Evolutionary conservation across 768 basidiomycete species (phyloP).

Genomic region (Rhizopogon roseolus): DNA sequence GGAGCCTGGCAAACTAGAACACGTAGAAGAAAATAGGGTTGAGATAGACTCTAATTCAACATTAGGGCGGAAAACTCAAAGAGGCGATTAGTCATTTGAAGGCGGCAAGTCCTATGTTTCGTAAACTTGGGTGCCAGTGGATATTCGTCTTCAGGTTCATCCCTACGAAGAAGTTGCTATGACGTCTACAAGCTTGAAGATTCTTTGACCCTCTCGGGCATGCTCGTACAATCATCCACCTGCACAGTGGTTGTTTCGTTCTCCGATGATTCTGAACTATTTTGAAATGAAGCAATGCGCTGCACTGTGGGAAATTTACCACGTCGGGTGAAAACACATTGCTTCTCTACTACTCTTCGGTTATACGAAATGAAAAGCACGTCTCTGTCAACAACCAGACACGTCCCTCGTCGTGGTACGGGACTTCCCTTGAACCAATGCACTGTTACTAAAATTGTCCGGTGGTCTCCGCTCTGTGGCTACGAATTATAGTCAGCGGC

Average conservation of each 20-base stretch:
- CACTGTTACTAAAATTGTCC: background rate
- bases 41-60: slow-evolving; percentile 45
- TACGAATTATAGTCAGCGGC: background rate
- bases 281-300: background rate
- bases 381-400: background rate
- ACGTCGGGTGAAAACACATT: background rate
- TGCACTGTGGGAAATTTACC: background rate
- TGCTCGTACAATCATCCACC: background rate
- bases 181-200: slow-evolving; percentile 49
- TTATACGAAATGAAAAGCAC: background rate
- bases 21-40: slow-evolving; percentile 50
- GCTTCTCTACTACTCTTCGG: too few species aligned
- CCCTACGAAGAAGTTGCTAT: slow-evolving; percentile 58
- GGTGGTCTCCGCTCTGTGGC: background rate
- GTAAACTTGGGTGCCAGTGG: background rate
- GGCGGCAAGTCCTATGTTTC: slow-evolving; percentile 29
- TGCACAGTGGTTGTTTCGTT: background rate
- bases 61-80: slow-evolving; percentile 29
- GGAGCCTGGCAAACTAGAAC: slow-evolving; percentile 36
- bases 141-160: slow-evolving; percentile 33
- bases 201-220: slow-evolving; percentile 20
- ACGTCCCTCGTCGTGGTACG: background rate
- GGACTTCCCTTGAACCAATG: background rate
- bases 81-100: slow-evolving; percentile 41
- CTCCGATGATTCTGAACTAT: background rate